Conservation (phyloP, 495 filamentous ascomycete genomes). For the Pyronema domesticum region DNA sequence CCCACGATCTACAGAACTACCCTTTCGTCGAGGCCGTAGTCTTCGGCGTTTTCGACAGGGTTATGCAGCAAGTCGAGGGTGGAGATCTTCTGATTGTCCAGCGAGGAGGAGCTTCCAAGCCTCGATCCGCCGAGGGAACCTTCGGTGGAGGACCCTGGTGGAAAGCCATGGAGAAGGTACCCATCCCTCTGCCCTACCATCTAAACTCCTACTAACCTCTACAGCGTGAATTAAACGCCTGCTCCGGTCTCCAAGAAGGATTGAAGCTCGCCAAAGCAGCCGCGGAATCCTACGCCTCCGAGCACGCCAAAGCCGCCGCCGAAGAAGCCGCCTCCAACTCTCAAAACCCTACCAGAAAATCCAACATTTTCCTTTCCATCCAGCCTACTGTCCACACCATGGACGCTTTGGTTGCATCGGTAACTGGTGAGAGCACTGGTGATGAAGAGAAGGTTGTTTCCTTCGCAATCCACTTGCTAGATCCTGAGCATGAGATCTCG, state of each 20-base stretch:
- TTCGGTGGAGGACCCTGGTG: slow-evolving; percentile 82
- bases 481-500: slow-evolving; percentile 79
- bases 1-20: slow-evolving; percentile 86
- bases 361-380: slow-evolving; percentile 85
- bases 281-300: slow-evolving; percentile 69
- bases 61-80: slow-evolving; percentile 97
- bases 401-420: slow-evolving; percentile 11
- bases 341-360: slow-evolving; percentile 67
- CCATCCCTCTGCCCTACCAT: not conserved
- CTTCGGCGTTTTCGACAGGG: slow-evolving; percentile 79
- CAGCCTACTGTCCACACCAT: slow-evolving; percentile 56
- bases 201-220: slow-evolving; percentile 24
- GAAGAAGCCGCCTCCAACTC: slow-evolving; percentile 50
- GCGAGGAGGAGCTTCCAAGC: slow-evolving; percentile 60
- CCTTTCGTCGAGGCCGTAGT: slow-evolving; percentile 87
- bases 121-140: slow-evolving; percentile 41
- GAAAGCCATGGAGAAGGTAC: slow-evolving; percentile 39
- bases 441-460: slow-evolving; percentile 40
- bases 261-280: slow-evolving; percentile 75
- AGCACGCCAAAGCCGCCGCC: slow-evolving; percentile 61
- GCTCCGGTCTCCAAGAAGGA: slow-evolving; percentile 65
- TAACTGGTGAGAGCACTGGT: slow-evolving; percentile 28
- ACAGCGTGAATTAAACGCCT: slow-evolving; percentile 60
- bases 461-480: slow-evolving; percentile 84
- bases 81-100: slow-evolving; percentile 95